These are phyloP conservation scores for Epichloe glyceriae DNA, from an alignment of 2,329 filamentous ascomycete genomes.

Conservation along the genomic window DNA sequence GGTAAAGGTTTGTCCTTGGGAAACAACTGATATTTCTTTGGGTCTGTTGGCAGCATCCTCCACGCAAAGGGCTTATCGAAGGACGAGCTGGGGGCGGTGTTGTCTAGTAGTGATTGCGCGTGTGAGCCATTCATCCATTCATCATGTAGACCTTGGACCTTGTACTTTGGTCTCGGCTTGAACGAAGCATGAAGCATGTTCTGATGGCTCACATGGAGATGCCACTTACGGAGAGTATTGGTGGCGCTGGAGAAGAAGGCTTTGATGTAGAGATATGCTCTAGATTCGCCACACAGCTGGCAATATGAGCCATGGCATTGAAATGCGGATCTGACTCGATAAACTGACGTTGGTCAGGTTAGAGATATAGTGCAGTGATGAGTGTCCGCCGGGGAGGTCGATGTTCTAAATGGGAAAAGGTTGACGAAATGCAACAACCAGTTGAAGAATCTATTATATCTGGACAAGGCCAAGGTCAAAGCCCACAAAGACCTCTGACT, in stretches of 20 bases:
- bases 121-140: conserved; percentile 1
- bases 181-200: too few relatives aligned
- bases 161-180: too few relatives aligned
- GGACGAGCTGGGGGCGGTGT: background rate
- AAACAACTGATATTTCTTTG: conserved; percentile 49
- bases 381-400: too few relatives aligned
- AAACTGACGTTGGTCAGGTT: background rate
- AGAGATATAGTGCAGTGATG: too few relatives aligned
- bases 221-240: conserved; percentile 30
- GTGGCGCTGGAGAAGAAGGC: conserved; percentile 31
- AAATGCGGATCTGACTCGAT: background rate
- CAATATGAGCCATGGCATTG: conserved; percentile 46
- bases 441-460: background rate
- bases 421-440: background rate
- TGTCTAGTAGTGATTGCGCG: conserved; percentile 3
- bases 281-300: conserved; percentile 40
- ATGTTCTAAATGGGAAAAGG: background rate
- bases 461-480: background rate
- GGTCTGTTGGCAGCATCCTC: conserved; percentile 45
- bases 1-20: conserved; percentile 37
- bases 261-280: conserved; percentile 39
- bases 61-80: conserved; percentile 38
- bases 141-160: background rate
- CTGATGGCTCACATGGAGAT: background rate
- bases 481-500: background rate